Conservation (phyloP, 139 green algal genomes). For the Coelastrella sp. region DNA sequence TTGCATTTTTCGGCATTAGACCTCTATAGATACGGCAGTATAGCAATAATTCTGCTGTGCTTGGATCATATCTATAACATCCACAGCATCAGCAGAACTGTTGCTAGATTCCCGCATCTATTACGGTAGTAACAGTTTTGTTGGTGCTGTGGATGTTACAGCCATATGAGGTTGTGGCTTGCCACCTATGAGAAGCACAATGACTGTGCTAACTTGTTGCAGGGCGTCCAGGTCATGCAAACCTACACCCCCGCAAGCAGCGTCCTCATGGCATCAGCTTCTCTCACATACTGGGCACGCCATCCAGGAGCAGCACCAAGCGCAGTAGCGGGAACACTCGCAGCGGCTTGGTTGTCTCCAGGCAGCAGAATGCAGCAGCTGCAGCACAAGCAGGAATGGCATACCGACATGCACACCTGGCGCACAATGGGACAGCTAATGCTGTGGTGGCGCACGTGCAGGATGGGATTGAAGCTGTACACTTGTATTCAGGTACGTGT, state of each 20-base stretch:
- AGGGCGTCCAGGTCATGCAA: slow-evolving; percentile 15
- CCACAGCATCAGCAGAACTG: too few species aligned
- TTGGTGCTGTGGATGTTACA: too few species aligned
- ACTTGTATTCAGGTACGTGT: slow-evolving; percentile 90
- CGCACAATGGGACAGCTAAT: slow-evolving; percentile 75
- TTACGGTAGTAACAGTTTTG: too few species aligned
- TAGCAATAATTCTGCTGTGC: too few species aligned
- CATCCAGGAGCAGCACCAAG: background rate
- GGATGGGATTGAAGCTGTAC: slow-evolving; percentile 93
- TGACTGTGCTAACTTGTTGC: background rate
- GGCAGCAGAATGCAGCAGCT: background rate
- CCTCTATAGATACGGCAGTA: too few species aligned
- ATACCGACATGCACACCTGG: slow-evolving; percentile 47
- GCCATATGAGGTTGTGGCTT: too few species aligned
- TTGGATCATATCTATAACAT: too few species aligned
- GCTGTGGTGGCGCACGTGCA: slow-evolving; percentile 92
- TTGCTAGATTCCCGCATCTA: too few species aligned
- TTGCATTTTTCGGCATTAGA: too few species aligned
- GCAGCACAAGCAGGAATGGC: slow-evolving; percentile 28
- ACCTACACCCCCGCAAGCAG: slow-evolving; percentile 23
- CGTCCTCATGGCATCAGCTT: background rate
- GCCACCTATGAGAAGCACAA: too few species aligned
- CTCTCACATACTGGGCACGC: background rate
- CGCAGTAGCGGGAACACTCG: background rate
- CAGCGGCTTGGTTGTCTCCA: slow-evolving; percentile 17